Evolutionary conservation across 306 rosid genomes (phyloP).

Genomic region (Vigna unguiculata): DNA sequence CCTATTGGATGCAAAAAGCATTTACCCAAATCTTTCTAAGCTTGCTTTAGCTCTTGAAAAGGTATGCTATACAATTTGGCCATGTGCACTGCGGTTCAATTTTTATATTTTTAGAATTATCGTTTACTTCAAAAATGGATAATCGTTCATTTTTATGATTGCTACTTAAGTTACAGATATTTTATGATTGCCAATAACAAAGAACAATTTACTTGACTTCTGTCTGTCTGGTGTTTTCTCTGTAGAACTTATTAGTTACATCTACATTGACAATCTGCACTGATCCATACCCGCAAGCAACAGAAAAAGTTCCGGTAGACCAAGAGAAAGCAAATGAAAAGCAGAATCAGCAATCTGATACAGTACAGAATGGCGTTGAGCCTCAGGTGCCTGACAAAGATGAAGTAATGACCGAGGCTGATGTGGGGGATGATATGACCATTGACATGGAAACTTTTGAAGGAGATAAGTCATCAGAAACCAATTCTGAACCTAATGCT

Average conservation of each 20-base stretch:
- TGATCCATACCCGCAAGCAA: conserved; percentile 60
- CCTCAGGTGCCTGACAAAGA: conserved; percentile 61
- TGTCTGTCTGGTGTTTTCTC: conserved; percentile 30
- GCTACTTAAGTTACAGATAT: background rate
- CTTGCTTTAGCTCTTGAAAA: conserved; percentile 95
- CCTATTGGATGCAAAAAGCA: conserved; percentile 73
- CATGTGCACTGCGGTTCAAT: conserved; percentile 25
- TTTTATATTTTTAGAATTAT: conserved; percentile 16
- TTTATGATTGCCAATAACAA: conserved; percentile 1
- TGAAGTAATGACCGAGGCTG: conserved; percentile 82
- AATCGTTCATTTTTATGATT: conserved; percentile 13
- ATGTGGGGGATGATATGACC: conserved; percentile 70
- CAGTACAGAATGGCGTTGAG: conserved; percentile 71
- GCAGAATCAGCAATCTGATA: conserved; percentile 52
- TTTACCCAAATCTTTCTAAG: conserved; percentile 89
- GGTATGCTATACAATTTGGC: conserved; percentile 58
- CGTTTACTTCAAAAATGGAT: conserved; percentile 15
- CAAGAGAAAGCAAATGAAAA: conserved; percentile 58
- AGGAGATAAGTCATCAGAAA: conserved; percentile 67
- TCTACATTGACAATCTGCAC: conserved; percentile 65
- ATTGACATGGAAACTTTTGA: conserved; percentile 72
- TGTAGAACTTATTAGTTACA: conserved; percentile 90
- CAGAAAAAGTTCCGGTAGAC: conserved; percentile 50
- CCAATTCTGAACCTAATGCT: conserved; percentile 56
- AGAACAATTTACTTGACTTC: conserved; percentile 35